Base-by-base conservation (phyloP, 495 filamentous ascomycete species). In the Penicillium dipodomyicola region DNA sequence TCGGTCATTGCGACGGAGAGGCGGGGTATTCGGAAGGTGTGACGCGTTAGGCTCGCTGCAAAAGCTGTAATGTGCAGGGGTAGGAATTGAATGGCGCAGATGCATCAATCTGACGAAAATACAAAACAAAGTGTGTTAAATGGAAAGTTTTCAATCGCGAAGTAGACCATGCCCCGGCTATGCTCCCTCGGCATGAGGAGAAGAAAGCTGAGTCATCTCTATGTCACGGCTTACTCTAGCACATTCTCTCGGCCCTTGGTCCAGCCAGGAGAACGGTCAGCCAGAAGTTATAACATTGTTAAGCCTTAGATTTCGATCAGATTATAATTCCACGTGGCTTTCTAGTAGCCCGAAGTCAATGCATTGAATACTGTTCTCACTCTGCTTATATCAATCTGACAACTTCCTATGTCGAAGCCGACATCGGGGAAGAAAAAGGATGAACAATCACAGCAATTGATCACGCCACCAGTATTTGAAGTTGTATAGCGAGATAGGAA, bases 1-100 rank as follows among this genome's bases (percentile, higher is more conserved):
- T 80, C 71, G 56, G 77, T 70, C 78, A 81, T 81, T 59, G 67
- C 64, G 72, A 57, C 58, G 27, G 51, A 49, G 60, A 48, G 33
- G 57, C 53, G 49, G 49, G 56, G 19, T 32, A 42, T 40, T 44
- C 23, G 22, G 39, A 32, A 40, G 33, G 48, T 46, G 35, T 50
- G 23, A 27, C 14, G 20, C 30, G 19, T 29, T 25, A 19, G n/a
- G 32, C 41, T 32, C 14, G 29, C 27, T 45, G 41, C 47, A 20
- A 19, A 19, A 4, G 9, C 9, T 47, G 8, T 54, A 50, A 17
- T 37, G 40, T 23, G 39, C 44, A 33, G 49, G 37, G 23, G 50
- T 33, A 35, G 41, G 20, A 19, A 49, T 43, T 56, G 33, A 41
- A 54, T 27, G 30, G 35, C 30, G 20, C 42, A 52, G 12, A 9